Evolutionary conservation across 2,329 filamentous ascomycete species (phyloP).

Genomic region (Claviceps fusiformis): DNA sequence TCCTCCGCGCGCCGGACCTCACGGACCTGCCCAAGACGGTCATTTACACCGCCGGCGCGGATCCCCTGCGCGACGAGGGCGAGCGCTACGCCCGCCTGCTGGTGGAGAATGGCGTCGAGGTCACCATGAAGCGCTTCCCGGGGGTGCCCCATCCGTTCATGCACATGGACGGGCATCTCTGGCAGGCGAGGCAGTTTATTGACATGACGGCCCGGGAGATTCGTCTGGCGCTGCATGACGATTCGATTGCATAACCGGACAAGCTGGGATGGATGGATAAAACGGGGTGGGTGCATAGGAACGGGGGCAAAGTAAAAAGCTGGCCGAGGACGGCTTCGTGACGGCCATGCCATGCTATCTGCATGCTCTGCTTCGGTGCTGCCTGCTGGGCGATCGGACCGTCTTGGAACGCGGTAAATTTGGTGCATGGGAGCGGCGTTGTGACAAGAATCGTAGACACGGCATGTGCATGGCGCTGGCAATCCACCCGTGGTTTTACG

Average conservation of each 20-base stretch:
- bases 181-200: slow-evolving; percentile 23
- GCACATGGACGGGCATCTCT: slow-evolving; percentile 29
- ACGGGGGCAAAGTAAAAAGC: too few species aligned
- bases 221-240: slow-evolving; percentile 13
- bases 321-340: too few species aligned
- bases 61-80: slow-evolving; percentile 34
- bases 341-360: too few species aligned
- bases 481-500: too few species aligned
- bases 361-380: too few species aligned
- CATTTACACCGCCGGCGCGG: slow-evolving; percentile 28
- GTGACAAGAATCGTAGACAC: too few species aligned
- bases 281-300: background rate
- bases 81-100: slow-evolving; percentile 31
- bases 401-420: too few species aligned
- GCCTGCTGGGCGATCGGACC: too few species aligned
- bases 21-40: slow-evolving; percentile 22
- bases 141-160: slow-evolving; percentile 36
- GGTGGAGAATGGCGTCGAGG: slow-evolving; percentile 29
- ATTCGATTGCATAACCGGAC: too few species aligned
- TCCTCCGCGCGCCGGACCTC: slow-evolving; percentile 22
- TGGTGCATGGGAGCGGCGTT: too few species aligned
- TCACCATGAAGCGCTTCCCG: slow-evolving; percentile 29
- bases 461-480: too few species aligned
- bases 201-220: slow-evolving; percentile 18
- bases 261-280: background rate